Conservation (phyloP, 176 grass and related monocot species). For the Chrysopogon serrulatus region DNA sequence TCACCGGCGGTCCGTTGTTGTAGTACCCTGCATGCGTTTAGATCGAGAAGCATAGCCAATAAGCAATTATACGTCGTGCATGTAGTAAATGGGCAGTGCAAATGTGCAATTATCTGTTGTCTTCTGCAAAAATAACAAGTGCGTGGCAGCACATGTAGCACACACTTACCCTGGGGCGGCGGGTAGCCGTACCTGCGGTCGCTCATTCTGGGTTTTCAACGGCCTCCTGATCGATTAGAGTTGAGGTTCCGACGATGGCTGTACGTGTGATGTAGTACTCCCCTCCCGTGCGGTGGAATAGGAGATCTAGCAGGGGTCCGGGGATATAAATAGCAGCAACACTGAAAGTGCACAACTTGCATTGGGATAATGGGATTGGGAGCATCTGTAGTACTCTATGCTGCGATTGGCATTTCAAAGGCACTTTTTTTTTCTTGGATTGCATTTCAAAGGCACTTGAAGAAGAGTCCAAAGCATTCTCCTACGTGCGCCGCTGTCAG, state of each 20-base stretch:
- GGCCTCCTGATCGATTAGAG: neutral
- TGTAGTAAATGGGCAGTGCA: too few species aligned
- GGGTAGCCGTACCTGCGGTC: slow-evolving; percentile 40
- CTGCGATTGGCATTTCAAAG: neutral
- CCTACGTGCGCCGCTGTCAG: slow-evolving; percentile 4
- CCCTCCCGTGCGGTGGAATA: neutral
- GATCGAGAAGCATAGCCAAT: too few species aligned
- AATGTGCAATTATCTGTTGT: too few species aligned
- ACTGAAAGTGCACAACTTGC: neutral
- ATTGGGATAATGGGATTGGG: neutral
- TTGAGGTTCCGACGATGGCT: neutral
- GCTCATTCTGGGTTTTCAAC: neutral
- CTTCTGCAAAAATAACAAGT: too few species aligned
- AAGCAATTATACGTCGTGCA: neutral
- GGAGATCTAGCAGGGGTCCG: neutral
- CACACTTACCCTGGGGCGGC: slow-evolving; percentile 35
- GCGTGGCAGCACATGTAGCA: neutral
- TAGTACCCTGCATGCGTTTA: slow-evolving; percentile 46
- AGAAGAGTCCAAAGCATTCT: neutral
- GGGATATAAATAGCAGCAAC: neutral
- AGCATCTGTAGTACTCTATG: neutral
- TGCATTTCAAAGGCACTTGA: neutral
- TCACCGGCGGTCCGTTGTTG: slow-evolving; percentile 54
- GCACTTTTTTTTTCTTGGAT: too few species aligned
- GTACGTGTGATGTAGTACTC: neutral